Conservation (phyloP, 768 basidiomycete species). For the Mycena olivaceomarginata region DNA sequence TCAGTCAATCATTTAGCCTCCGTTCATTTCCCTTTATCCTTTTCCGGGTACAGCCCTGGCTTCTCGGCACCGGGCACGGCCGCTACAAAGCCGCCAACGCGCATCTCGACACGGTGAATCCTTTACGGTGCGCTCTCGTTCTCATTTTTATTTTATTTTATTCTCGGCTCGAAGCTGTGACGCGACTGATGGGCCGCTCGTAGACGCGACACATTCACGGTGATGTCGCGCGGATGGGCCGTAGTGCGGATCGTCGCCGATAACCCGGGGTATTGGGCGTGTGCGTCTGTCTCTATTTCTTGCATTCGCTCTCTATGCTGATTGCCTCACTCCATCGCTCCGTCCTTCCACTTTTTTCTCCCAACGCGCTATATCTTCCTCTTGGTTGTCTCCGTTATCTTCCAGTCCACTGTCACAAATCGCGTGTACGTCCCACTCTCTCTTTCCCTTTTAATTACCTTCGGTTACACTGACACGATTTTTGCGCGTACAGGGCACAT, state of each 20-base stretch:
- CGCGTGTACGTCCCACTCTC: conserved; percentile 29
- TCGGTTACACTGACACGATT: background rate
- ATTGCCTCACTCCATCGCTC: background rate
- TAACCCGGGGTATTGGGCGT: conserved; percentile 44
- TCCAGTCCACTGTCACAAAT: conserved; percentile 42
- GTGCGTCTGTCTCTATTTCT: conserved; percentile 20
- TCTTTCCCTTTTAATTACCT: background rate
- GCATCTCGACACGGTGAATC: conserved; percentile 3
- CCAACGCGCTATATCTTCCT: too few relatives aligned
- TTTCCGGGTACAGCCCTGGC: conserved; percentile 36
- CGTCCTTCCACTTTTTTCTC: too few relatives aligned
- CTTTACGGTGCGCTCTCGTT: conserved; percentile 24
- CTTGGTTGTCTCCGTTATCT: too few relatives aligned
- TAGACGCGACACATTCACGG: conserved; percentile 41
- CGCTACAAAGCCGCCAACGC: conserved; percentile 26
- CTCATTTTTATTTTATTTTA: background rate
- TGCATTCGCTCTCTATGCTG: background rate
- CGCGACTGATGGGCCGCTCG: too few relatives aligned
- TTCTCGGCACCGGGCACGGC: conserved; percentile 36
- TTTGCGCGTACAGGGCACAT: conserved; percentile 37
- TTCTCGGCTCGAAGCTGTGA: background rate
- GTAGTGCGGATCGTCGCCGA: conserved; percentile 42
- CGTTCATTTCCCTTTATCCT: background rate
- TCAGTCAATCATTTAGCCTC: background rate
- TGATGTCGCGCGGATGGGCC: conserved; percentile 34